A percentile compares a stretch with the other conserved stretches of the same genome.
Evolutionary conservation across 1,139 yeast genomes (phyloP).

Genomic region (Maudiozyma humilis): DNA sequence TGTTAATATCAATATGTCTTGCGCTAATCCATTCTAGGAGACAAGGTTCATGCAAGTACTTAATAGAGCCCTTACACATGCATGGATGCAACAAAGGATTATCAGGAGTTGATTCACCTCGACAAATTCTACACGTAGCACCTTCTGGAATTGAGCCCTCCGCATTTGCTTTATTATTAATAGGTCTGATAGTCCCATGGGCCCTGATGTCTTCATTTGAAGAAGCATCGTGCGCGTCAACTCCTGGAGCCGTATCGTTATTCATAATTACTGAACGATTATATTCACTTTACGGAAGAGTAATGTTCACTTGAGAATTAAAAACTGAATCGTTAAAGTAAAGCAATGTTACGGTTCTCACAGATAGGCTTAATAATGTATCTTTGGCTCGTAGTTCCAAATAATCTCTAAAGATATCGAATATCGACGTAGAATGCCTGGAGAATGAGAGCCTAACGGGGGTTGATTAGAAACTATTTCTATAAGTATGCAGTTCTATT

Average conservation of each 20-base stretch:
- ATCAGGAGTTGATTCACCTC: slow-evolving; percentile 73
- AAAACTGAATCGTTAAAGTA: no score
- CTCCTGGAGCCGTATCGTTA: background rate
- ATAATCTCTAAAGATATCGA: no score
- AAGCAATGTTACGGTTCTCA: no score
- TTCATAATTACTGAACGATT: background rate
- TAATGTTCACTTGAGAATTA: no score
- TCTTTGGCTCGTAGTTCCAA: no score
- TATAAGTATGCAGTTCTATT: no score
- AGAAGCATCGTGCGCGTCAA: background rate
- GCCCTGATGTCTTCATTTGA: no score
- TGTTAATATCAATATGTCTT: slow-evolving; percentile 27
- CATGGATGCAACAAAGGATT: slow-evolving; percentile 91
- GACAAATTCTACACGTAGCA: slow-evolving; percentile 79
- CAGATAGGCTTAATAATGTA: no score
- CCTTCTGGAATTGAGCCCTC: slow-evolving; percentile 24
- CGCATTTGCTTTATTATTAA: slow-evolving; percentile 2
- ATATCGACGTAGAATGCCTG: no score
- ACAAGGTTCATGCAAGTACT: slow-evolving; percentile 89
- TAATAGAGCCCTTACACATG: slow-evolving; percentile 86
- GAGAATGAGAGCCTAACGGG: no score
- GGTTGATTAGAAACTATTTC: no score
- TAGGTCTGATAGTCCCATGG: background rate
- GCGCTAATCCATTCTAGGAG: slow-evolving; percentile 72
- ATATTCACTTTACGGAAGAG: background rate